A percentile compares a stretch with the other conserved stretches of the same genome.
Evolutionary conservation across 306 rosid genomes (phyloP).

Genomic region (Vigna angularis): DNA sequence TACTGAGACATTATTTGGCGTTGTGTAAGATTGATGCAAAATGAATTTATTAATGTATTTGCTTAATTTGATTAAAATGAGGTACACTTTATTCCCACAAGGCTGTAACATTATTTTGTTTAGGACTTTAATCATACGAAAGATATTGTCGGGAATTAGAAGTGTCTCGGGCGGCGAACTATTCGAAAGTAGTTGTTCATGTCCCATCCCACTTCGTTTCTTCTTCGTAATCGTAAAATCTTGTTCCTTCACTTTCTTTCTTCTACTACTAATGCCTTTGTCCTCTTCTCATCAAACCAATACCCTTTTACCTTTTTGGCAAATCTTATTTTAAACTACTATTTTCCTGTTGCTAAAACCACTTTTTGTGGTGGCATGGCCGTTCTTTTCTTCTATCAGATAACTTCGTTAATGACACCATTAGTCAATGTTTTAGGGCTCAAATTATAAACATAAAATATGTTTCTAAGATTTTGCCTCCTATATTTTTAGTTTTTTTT

Average conservation of each 20-base stretch:
- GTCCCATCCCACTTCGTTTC: conserved; percentile 14
- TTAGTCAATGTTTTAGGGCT: neutral
- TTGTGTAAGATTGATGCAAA: too few relatives aligned
- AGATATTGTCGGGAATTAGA: conserved; percentile 47
- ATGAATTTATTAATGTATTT: too few relatives aligned
- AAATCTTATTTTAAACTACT: neutral
- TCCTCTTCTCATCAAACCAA: neutral
- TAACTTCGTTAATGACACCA: neutral
- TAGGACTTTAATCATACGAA: neutral
- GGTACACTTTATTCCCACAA: neutral
- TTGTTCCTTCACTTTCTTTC: neutral
- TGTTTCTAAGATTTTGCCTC: neutral
- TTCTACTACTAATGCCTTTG: conserved; percentile 1
- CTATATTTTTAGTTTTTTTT: neutral
- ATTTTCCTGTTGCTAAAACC: neutral
- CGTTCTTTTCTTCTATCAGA: too few relatives aligned
- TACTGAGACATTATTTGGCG: too few relatives aligned
- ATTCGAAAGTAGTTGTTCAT: conserved; percentile 19
- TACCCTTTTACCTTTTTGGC: neutral
- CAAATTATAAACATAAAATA: neutral
- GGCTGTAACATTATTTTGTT: neutral
- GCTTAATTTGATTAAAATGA: neutral
- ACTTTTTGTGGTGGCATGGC: neutral
- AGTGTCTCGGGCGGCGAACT: conserved; percentile 45
- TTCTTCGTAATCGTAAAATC: conserved; percentile 10